Evolutionary conservation across 345 rosid species (phyloP).

Genomic region (Corymbia maculata): DNA sequence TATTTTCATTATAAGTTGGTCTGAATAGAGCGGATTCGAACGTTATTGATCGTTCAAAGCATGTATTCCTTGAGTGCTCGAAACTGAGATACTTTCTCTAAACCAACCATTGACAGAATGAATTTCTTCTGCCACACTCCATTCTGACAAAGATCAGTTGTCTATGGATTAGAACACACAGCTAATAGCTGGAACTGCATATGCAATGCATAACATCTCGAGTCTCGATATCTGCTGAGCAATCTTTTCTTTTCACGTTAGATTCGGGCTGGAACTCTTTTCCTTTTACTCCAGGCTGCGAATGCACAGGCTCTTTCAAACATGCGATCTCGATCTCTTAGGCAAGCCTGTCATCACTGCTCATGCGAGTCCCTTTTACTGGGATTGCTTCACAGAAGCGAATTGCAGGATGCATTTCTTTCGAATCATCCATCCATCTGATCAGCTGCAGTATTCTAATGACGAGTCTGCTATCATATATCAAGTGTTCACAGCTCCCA

Average conservation of each 20-base stretch:
- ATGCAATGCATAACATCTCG: background rate
- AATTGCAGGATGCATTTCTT: background rate
- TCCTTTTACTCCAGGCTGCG: background rate
- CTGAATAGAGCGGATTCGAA: background rate
- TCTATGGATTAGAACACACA: background rate
- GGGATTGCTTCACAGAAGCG: background rate
- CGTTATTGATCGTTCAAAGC: accelerated
- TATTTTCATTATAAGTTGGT: background rate
- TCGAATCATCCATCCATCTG: background rate
- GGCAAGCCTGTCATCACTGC: background rate
- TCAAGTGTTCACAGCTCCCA: background rate
- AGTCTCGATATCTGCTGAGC: background rate
- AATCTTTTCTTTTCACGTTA: background rate
- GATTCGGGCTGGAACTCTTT: background rate
- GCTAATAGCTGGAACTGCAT: background rate
- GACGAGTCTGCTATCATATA: background rate
- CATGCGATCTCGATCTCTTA: background rate
- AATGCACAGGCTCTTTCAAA: background rate
- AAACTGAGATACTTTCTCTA: background rate
- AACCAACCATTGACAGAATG: background rate
- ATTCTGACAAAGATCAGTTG: background rate
- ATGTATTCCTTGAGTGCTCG: background rate
- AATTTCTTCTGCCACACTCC: background rate
- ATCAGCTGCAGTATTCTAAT: background rate
- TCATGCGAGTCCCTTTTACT: background rate